Evolutionary conservation across 2,329 filamentous ascomycete genomes (phyloP).

Genomic region (Dothistroma septosporum): DNA sequence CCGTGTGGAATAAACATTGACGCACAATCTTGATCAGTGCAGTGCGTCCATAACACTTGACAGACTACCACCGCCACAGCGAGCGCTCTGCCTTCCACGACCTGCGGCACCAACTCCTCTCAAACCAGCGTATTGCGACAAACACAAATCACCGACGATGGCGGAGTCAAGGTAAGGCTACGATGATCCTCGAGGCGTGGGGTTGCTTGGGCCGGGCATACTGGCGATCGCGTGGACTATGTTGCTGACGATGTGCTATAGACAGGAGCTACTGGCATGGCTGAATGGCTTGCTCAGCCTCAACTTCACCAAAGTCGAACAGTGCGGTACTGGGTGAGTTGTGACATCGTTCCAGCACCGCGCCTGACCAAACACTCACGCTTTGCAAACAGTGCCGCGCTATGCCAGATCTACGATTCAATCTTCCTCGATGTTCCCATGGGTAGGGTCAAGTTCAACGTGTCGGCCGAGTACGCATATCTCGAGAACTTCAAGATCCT

Average conservation of each 20-base stretch:
- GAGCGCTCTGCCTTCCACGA: background rate
- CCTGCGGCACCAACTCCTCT: background rate
- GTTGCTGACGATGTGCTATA: conserved; percentile 39
- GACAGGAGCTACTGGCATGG: conserved; percentile 95
- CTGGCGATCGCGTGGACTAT: background rate
- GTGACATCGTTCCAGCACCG: conserved; percentile 1
- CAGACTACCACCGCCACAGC: background rate
- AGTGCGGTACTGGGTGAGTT: conserved; percentile 92
- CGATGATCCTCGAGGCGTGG: background rate
- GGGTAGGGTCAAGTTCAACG: conserved; percentile 96
- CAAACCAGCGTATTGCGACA: background rate
- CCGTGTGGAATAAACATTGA: background rate
- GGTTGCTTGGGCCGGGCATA: background rate
- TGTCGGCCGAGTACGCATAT: conserved; percentile 94
- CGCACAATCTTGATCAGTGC: background rate
- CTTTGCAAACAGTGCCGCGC: conserved; percentile 64
- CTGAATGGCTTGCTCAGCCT: conserved; percentile 96
- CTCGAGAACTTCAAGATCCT: conserved; percentile 98
- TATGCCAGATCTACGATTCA: conserved; percentile 97
- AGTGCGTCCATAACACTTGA: background rate
- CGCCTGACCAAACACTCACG: conserved; percentile 10
- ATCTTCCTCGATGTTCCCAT: conserved; percentile 96
- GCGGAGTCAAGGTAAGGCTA: conserved; percentile 24
- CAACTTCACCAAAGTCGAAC: conserved; percentile 96
- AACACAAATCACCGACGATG: conserved; percentile 16